These are phyloP conservation scores for Trichomonascaceae sp. DNA, from an alignment of 1,139 yeast species.

Conservation along the genomic window DNA sequence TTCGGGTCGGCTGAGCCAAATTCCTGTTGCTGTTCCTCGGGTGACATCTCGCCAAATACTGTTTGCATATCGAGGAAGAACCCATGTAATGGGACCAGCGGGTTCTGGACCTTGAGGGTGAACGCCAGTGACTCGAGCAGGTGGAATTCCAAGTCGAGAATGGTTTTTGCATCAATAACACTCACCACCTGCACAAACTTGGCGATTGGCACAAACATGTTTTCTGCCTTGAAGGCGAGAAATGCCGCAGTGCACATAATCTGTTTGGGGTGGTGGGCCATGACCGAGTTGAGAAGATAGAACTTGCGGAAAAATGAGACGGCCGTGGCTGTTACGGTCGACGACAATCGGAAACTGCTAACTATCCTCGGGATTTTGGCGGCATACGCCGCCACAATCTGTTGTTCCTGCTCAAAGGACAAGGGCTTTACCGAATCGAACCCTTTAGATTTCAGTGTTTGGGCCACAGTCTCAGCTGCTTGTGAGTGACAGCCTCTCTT, in stretches of 20 bases:
- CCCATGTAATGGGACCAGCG: slow-evolving; percentile 79
- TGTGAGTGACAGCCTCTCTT: slow-evolving; percentile 38
- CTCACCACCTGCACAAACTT: slow-evolving; percentile 36
- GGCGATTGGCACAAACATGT: slow-evolving; percentile 73
- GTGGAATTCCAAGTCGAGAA: slow-evolving; percentile 65
- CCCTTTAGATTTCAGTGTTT: slow-evolving; percentile 24
- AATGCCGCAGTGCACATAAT: slow-evolving; percentile 74
- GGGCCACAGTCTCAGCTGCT: slow-evolving; percentile 34
- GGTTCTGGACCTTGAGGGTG: slow-evolving; percentile 77
- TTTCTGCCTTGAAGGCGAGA: slow-evolving; percentile 86
- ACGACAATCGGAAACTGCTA: slow-evolving; percentile 42
- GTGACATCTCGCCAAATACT: slow-evolving; percentile 36
- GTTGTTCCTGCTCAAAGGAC: slow-evolving; percentile 54
- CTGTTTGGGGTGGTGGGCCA: slow-evolving; percentile 80
- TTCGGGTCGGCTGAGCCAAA: slow-evolving; percentile 9
- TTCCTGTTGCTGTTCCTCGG: too few relatives aligned
- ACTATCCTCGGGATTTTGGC: slow-evolving; percentile 55
- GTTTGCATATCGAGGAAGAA: slow-evolving; percentile 81
- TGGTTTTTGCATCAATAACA: slow-evolving; percentile 36
- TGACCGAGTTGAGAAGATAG: slow-evolving; percentile 62
- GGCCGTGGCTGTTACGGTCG: slow-evolving; percentile 72
- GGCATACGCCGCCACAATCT: slow-evolving; percentile 55
- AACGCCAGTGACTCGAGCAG: slow-evolving; percentile 64
- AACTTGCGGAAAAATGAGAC: slow-evolving; percentile 71
- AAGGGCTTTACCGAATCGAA: slow-evolving; percentile 33